Evolutionary conservation across 129 eudicot species (phyloP), one percentile per base, ranked within the genome.

Genomic region (Artemisia tridentata): DNA sequence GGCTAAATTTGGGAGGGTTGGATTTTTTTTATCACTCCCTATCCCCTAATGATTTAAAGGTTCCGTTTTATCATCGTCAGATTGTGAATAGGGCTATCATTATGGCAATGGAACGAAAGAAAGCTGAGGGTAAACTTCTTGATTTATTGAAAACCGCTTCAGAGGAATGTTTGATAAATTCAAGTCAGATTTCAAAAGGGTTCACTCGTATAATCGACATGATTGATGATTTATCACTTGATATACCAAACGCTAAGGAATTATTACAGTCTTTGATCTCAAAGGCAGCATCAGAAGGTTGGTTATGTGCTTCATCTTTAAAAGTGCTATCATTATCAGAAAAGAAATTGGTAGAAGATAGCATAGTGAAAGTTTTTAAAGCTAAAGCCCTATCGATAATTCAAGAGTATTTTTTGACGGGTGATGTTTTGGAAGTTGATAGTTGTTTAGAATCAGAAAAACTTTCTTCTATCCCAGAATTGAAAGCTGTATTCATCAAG

Each of bases 281-380:
- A 16, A 89, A 93, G 62, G 91, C 92, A 12, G 96, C 95, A 49
- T 93, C 98, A 7, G 92, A 89, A 75, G 98, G 98, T 5, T 93
- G 98, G 98, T 71, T 93, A 15, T 78, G 89, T 17, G 90, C 95
- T 60, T 93, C 96, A 18, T 92, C 96, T 18, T 68, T 92, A 68
- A 92, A 79, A 66, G 74, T 85, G 0, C 65, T 88, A 3, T 78
- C 88, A 5, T 52, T 65, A 18, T 75, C 88, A 0, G 80, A 76
- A 13, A 92, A 71, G 72, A 68, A 65, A 15, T 63, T 69, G 15
- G 70, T 89, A 7, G 96, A 82, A 74, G 95, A 89, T 27, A 72
- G 78, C 14, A 80, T 63, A 0, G 66, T 84, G 31, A 93, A 83
- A 66, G 80, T 83, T 10, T 93, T 89, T 67, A 93, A 89, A 72